These are phyloP conservation scores for Lactarius evosmus DNA, from an alignment of 768 basidiomycete genomes.

Conservation along the genomic window DNA sequence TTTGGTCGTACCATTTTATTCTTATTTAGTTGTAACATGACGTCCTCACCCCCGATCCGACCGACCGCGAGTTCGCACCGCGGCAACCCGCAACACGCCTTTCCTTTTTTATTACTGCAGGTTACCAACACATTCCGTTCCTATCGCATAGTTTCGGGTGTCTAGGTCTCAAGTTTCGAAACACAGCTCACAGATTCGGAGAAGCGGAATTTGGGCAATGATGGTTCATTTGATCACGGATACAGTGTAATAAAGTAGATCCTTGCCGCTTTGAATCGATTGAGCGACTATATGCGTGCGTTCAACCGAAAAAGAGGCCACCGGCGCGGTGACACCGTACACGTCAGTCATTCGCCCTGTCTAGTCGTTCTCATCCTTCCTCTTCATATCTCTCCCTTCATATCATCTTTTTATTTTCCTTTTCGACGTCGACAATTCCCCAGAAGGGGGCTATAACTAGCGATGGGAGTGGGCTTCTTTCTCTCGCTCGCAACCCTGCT, in stretches of 20 bases:
- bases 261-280: not conserved
- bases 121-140: not conserved
- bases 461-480: slow-evolving; percentile 9
- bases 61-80: not conserved
- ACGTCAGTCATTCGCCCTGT: not conserved
- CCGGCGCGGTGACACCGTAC: not conserved
- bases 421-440: not conserved
- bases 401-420: not conserved
- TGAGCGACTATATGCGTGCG: not conserved
- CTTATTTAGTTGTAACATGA: not conserved
- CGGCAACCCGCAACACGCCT: not conserved
- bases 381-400: not conserved
- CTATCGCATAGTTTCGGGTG: not conserved
- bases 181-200: not conserved
- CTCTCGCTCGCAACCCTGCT: slow-evolving; percentile 10
- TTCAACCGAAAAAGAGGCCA: not conserved
- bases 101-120: not conserved
- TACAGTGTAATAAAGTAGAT: too few relatives aligned
- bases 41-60: not conserved
- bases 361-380: not conserved
- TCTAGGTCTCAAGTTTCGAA: not conserved
- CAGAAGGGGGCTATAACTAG: slow-evolving; percentile 8
- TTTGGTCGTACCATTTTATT: slow-evolving; percentile 23
- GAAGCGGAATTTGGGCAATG: not conserved
- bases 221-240: not conserved